A percentile compares a stretch with the other conserved stretches of the same genome.
phyloP scores from a whole-genome alignment of 345 rosid genomes.

The Punica granatum region DNA sequence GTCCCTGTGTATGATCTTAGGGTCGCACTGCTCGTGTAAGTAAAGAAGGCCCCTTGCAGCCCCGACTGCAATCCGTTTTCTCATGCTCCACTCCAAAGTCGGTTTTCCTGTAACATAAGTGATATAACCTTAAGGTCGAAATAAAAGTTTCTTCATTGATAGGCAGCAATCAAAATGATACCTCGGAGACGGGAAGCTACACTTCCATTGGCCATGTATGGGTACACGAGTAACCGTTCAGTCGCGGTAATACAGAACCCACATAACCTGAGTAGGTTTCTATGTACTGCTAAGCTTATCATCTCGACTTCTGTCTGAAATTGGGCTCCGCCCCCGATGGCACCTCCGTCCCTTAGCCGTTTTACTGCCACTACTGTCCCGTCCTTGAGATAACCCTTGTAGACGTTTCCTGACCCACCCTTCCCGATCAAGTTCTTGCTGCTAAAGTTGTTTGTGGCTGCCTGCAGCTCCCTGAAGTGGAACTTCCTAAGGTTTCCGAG shows the following conservation, averaged over 20 bases:
- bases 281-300: conserved; percentile 93
- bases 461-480: conserved; percentile 79
- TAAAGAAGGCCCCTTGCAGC: conserved; percentile 89
- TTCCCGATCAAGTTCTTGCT: conserved; percentile 79
- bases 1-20: conserved; percentile 92
- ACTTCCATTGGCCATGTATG: conserved; percentile 96
- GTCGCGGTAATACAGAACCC: conserved; percentile 76
- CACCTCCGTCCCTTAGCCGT: conserved; percentile 66
- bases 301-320: conserved; percentile 92
- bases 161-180: conserved; percentile 10
- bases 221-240: conserved; percentile 82
- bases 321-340: conserved; percentile 66
- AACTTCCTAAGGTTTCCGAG: conserved; percentile 83
- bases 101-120: conserved; percentile 50
- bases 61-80: conserved; percentile 83
- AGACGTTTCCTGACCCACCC: conserved; percentile 93
- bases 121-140: too few species aligned
- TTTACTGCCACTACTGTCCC: conserved; percentile 75
- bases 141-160: not conserved
- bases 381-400: conserved; percentile 77
- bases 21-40: conserved; percentile 95
- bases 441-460: conserved; percentile 82
- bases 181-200: conserved; percentile 91
- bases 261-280: conserved; percentile 68
- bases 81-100: conserved; percentile 77